Percentiles rank a stretch among this genome's conserved stretches.
Evolutionary conservation across 78 protist species (phyloP).

Genomic region (Trichosphaerium sp.): DNA sequence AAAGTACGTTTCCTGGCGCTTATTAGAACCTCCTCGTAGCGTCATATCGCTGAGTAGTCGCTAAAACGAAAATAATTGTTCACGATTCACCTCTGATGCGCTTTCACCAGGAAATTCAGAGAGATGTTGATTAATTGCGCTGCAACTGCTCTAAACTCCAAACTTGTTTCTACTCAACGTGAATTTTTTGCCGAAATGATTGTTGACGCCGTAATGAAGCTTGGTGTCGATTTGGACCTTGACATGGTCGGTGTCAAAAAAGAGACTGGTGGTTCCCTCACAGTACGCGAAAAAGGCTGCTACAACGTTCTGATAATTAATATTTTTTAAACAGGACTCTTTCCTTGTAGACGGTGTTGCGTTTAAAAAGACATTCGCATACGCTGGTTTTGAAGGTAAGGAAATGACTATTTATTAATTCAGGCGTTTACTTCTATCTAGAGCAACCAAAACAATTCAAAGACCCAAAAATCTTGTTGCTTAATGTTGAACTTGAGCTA

Average conservation of each 20-base stretch:
- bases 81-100: not conserved
- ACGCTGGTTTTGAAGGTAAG: conserved; percentile 99
- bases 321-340: conserved; percentile 78
- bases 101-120: conserved; percentile 19
- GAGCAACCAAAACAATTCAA: conserved; percentile 94
- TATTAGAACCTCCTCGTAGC: no score
- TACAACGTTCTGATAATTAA: conserved; percentile 4
- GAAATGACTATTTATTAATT: no score
- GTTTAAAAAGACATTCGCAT: conserved; percentile 98
- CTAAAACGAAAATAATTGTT: not conserved
- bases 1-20: no score
- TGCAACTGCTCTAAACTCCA: conserved; percentile 92
- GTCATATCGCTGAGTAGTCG: no score
- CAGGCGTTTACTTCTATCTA: no score
- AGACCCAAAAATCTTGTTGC: conserved; percentile 79
- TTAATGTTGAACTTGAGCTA: conserved; percentile 98
- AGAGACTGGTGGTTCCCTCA: conserved; percentile 88
- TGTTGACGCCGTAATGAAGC: conserved; percentile 86
- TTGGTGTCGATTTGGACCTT: conserved; percentile 66
- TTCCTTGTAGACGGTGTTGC: conserved; percentile 97
- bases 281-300: no score
- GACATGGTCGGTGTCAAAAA: conserved; percentile 96
- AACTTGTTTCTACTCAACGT: conserved; percentile 77
- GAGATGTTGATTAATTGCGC: conserved; percentile 85
- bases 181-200: conserved; percentile 91